A percentile compares a stretch with the other conserved stretches of the same genome.
These are phyloP conservation scores for Cladosporium sp. DNA, from an alignment of 2,329 filamentous ascomycete genomes.

Conservation along the genomic window DNA sequence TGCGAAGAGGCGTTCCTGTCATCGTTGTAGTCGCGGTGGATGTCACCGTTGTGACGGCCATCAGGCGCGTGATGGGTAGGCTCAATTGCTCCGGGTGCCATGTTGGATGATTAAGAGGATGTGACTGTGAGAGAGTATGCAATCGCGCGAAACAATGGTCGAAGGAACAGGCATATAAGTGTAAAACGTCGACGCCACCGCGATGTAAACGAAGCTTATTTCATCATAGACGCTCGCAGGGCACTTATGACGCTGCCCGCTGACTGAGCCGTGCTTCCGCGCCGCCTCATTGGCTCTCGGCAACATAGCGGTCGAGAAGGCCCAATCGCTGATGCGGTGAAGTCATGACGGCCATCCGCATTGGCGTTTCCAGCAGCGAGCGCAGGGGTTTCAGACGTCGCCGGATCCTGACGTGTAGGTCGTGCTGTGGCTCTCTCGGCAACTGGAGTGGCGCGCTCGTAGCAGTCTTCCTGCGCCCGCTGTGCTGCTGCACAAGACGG, in stretches of 20 bases:
- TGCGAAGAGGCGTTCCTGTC: constrained; percentile 39
- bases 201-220: constrained; percentile 1
- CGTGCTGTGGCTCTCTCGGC: no score
- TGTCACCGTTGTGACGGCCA: constrained; percentile 30
- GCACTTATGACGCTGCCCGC: background rate
- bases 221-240: background rate
- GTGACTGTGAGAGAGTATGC: background rate
- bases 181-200: background rate
- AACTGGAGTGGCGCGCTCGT: no score
- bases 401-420: no score
- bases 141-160: background rate
- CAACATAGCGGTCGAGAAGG: background rate
- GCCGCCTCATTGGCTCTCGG: background rate
- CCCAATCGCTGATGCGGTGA: background rate
- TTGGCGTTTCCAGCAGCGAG: no score
- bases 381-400: no score
- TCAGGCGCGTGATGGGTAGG: constrained; percentile 20
- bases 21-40: constrained; percentile 38
- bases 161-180: background rate
- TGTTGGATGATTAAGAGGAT: constrained; percentile 4
- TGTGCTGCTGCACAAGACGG: no score
- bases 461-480: no score
- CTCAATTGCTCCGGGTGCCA: constrained; percentile 19
- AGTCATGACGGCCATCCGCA: background rate
- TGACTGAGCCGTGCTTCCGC: background rate